phyloP scores from a whole-genome alignment of 176 grass and related monocot species.

The Triticum dicoccoides region DNA sequence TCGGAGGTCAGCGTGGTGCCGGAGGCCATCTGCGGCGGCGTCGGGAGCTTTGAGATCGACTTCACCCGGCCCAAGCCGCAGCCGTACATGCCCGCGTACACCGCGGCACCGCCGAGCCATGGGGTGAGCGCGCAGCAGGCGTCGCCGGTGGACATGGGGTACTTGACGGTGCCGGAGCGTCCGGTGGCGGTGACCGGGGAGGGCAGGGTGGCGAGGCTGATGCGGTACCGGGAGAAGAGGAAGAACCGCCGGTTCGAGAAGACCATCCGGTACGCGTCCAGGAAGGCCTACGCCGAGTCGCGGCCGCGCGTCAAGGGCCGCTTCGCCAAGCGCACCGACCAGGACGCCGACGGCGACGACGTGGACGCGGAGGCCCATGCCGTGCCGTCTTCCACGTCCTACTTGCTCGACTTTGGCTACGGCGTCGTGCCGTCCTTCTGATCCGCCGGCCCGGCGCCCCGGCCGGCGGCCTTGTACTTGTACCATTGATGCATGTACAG shows the following conservation, averaged over 20 bases:
- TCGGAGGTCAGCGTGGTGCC: slow-evolving; percentile 85
- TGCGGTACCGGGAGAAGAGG: slow-evolving; percentile 88
- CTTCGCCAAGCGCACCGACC: slow-evolving; percentile 73
- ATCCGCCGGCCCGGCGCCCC: neutral
- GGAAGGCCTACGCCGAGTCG: slow-evolving; percentile 92
- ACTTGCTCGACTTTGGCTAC: slow-evolving; percentile 70
- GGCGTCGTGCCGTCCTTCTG: slow-evolving; percentile 82
- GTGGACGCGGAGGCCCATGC: slow-evolving; percentile 32
- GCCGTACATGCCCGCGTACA: slow-evolving; percentile 37
- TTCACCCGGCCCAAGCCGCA: slow-evolving; percentile 40
- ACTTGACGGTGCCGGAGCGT: slow-evolving; percentile 46
- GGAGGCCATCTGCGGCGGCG: slow-evolving; percentile 39
- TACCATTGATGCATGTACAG: neutral
- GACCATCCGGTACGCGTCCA: slow-evolving; percentile 87
- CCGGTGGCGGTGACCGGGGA: slow-evolving; percentile 35
- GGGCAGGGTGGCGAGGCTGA: slow-evolving; percentile 69
- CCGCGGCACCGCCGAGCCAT: slow-evolving; percentile 21
- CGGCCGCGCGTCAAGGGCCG: slow-evolving; percentile 83
- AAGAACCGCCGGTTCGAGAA: slow-evolving; percentile 96
- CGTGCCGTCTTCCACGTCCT: slow-evolving; percentile 34
- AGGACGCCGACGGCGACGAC: slow-evolving; percentile 34
- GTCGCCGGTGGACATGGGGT: slow-evolving; percentile 54
- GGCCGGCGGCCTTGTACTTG: neutral
- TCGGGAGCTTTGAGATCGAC: slow-evolving; percentile 39
- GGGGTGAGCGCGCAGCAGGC: slow-evolving; percentile 35